These are phyloP conservation scores for Pichia sp. DNA, from an alignment of 1,139 yeast genomes.

Conservation along the genomic window DNA sequence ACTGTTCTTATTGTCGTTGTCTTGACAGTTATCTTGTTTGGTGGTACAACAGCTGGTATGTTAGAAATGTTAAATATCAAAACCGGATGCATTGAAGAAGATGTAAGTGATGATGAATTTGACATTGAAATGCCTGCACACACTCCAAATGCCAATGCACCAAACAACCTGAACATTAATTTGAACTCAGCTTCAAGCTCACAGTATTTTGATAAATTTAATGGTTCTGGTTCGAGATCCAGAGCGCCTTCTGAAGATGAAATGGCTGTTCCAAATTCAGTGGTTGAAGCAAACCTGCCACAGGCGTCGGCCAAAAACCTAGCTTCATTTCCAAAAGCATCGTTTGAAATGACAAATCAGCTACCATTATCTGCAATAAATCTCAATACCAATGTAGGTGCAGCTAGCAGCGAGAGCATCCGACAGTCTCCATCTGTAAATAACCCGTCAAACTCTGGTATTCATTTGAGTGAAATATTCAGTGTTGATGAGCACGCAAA, in stretches of 20 bases:
- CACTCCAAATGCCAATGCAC: constrained; percentile 26
- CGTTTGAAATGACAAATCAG: constrained; percentile 4
- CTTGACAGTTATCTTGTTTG: constrained; percentile 89
- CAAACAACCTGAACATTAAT: neutral
- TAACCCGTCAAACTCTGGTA: constrained; percentile 6
- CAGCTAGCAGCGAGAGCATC: neutral
- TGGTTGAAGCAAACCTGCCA: constrained; percentile 36
- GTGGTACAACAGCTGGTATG: constrained; percentile 99
- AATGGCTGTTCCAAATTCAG: constrained; percentile 23
- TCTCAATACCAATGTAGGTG: neutral
- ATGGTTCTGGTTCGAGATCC: constrained; percentile 19
- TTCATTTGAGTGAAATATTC: constrained; percentile 30
- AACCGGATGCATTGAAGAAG: constrained; percentile 83
- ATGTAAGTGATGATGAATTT: constrained; percentile 87
- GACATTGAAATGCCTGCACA: constrained; percentile 71
- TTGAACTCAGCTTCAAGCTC: constrained; percentile 11
- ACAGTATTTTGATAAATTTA: constrained; percentile 23
- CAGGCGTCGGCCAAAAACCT: constrained; percentile 11
- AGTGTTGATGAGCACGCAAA: constrained; percentile 74
- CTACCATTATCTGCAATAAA: constrained; percentile 7
- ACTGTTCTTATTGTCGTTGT: constrained; percentile 96
- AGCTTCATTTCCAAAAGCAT: constrained; percentile 6
- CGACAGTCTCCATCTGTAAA: neutral
- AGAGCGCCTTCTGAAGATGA: constrained; percentile 34
- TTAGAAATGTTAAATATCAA: constrained; percentile 88